These are phyloP conservation scores for Xylaria multiplex DNA, from an alignment of 2,329 filamentous ascomycete genomes.

Conservation along the genomic window DNA sequence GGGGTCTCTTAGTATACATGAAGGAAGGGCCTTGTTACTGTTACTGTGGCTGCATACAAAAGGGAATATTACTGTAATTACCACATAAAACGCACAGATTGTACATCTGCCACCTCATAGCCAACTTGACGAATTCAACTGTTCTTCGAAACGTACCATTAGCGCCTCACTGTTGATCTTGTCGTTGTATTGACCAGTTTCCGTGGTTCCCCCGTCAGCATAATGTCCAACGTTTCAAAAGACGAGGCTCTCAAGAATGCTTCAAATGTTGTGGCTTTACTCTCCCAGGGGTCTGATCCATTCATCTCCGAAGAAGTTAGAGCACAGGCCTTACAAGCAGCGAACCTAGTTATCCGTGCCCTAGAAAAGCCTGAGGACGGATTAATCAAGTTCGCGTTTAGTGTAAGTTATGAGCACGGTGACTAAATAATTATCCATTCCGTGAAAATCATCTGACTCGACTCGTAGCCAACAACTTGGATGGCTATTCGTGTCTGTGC, in stretches of 20 bases:
- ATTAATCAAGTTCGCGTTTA: slow-evolving; percentile 25
- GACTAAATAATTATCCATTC: neutral
- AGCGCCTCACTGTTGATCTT: neutral
- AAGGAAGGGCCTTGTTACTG: no score
- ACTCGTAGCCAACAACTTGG: slow-evolving; percentile 13
- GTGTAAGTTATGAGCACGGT: slow-evolving; percentile 11
- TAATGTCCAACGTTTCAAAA: slow-evolving; percentile 15
- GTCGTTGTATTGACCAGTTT: slow-evolving; percentile 1
- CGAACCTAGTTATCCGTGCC: slow-evolving; percentile 6
- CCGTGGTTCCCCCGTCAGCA: neutral
- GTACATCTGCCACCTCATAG: neutral
- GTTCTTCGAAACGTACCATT: neutral
- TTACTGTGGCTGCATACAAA: neutral
- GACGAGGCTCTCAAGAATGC: slow-evolving; percentile 15
- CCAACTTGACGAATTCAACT: neutral
- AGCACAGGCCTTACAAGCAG: slow-evolving; percentile 19
- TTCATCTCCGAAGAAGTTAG: slow-evolving; percentile 21
- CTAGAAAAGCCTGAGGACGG: slow-evolving; percentile 31
- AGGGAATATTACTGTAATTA: slow-evolving; percentile 3
- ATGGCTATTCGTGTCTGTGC: slow-evolving; percentile 31
- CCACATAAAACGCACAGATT: slow-evolving; percentile 11
- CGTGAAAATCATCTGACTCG: slow-evolving; percentile 6
- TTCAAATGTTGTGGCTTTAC: slow-evolving; percentile 17
- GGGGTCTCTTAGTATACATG: no score
- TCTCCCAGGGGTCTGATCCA: slow-evolving; percentile 19